Conservation (phyloP, 1,139 yeast genomes). For the Magnusiomyces suaveolens region DNA sequence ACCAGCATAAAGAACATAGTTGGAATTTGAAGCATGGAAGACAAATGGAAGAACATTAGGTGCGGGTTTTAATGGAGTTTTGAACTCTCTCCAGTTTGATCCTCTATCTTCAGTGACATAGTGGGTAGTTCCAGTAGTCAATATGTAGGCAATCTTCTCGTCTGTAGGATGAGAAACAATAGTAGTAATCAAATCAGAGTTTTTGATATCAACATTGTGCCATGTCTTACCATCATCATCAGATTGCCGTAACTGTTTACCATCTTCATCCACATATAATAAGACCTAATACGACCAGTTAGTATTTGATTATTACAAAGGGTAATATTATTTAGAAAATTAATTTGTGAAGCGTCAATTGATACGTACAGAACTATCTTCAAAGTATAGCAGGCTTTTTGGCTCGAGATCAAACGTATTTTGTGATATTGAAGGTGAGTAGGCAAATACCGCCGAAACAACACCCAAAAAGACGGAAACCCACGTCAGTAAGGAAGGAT, state of each 20-base stretch:
- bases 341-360: too few relatives aligned
- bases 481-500: background rate
- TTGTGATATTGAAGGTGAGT: slow-evolving; percentile 1
- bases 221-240: slow-evolving; percentile 52
- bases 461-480: background rate
- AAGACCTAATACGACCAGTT: too few relatives aligned
- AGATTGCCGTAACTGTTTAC: slow-evolving; percentile 36
- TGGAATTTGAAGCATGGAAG: slow-evolving; percentile 39
- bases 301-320: too few relatives aligned
- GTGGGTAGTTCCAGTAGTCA: slow-evolving; percentile 35
- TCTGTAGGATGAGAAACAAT: slow-evolving; percentile 41
- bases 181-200: slow-evolving; percentile 26
- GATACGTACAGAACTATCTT: slow-evolving; percentile 19
- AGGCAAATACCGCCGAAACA: background rate
- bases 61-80: slow-evolving; percentile 20
- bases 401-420: slow-evolving; percentile 16
- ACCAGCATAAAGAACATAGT: slow-evolving; percentile 37
- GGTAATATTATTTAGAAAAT: too few relatives aligned
- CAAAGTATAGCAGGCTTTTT: slow-evolving; percentile 17
- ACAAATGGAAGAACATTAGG: slow-evolving; percentile 23
- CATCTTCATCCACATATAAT: slow-evolving; percentile 33
- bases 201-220: slow-evolving; percentile 31
- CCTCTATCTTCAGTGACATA: slow-evolving; percentile 52
- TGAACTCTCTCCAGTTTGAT: slow-evolving; percentile 44
- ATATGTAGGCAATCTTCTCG: slow-evolving; percentile 44